Base-by-base conservation (phyloP, 1,284 basidiomycete species). In the Rhodotorula sp. region DNA sequence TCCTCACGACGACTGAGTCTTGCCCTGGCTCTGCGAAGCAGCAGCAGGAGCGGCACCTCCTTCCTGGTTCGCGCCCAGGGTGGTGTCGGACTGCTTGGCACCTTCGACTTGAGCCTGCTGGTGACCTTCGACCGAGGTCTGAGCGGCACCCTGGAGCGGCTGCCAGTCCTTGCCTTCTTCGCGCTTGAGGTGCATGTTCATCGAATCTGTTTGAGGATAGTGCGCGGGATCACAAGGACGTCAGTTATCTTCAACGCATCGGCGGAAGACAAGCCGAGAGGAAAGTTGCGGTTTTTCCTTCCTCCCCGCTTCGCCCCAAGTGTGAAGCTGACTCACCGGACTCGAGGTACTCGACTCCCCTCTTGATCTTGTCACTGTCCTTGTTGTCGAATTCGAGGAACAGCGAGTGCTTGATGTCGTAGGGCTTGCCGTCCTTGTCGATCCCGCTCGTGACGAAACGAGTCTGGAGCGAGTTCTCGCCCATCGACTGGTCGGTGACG, bases 261-360 rank as follows among this genome's bases (percentile, higher is more conserved):
- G n/a, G n/a, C n/a, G n/a, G n/a, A n/a, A n/a, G n/a, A n/a, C n/a
- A n/a, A n/a, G n/a, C n/a, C n/a, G n/a, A 16, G 19, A 55, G 16
- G 4, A 16, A 16, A 21, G 52, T 14, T 12, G 38, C 38, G 38
- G 38, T 10, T 43, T 43, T 43, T 12, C 38, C n/a, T n/a, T 43
- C 38, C 14, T 43, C 10, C 2, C 38, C 38, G 38, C 38, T 14
- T 43, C 12, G 38, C 38, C 10, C 38, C 12, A n/a, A 5, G 38
- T 43, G 38, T 14, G 38, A 2, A 43, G 38, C 5, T 5, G 54
- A 64, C 63, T 57, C n/a, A 64, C 63, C 56, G 14, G 31, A 34
- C 56, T 59, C 63, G 56, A 64, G 62, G 47, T 57, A 58, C 63
- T 64, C 63, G 56, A 58, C 63, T 28, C 55, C 63, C n/a, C 56